phyloP scores from a whole-genome alignment of 192 early-diverging fungal genomes.

The Spinellus fusiger region DNA sequence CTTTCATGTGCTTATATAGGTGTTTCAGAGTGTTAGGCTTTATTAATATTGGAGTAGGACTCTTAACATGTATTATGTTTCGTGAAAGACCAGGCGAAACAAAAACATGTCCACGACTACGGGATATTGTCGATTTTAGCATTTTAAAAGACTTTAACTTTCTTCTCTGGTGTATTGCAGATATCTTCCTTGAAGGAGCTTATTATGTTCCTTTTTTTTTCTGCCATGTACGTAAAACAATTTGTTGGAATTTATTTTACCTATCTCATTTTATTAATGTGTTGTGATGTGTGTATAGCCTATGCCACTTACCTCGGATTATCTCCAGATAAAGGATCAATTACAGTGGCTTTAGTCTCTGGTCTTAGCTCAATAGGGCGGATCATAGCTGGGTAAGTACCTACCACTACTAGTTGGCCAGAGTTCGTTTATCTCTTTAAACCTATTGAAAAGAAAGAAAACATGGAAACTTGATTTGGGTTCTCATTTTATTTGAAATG shows the following conservation, averaged over 20 bases:
- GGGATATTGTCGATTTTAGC: slow-evolving; percentile 23
- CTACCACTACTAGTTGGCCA: background rate
- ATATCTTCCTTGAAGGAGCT: slow-evolving; percentile 17
- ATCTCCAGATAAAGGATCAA: slow-evolving; percentile 18
- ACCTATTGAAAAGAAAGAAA: background rate
- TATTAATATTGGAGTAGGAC: slow-evolving; percentile 12
- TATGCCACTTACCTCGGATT: slow-evolving; percentile 19
- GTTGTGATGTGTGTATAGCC: background rate
- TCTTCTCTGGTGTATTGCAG: slow-evolving; percentile 19
- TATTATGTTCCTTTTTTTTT: slow-evolving; percentile 27
- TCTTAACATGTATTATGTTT: slow-evolving; percentile 11
- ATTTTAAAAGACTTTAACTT: slow-evolving; percentile 19
- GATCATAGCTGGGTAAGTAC: slow-evolving; percentile 16
- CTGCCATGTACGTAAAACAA: slow-evolving; percentile 15
- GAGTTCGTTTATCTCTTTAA: background rate
- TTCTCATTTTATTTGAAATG: background rate
- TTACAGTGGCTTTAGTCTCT: slow-evolving; percentile 13
- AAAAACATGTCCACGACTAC: background rate
- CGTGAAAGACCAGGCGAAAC: slow-evolving; percentile 5
- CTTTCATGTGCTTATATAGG: background rate
- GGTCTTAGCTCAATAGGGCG: slow-evolving; percentile 23
- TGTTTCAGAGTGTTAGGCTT: slow-evolving; percentile 24
- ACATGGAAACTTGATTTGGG: background rate
- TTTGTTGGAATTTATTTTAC: background rate
- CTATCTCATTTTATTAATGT: background rate